Evolutionary conservation across 108 stramenopile species (phyloP), one percentile per base, ranked within the genome.

Genomic region (Stephanodiscus triporus): DNA sequence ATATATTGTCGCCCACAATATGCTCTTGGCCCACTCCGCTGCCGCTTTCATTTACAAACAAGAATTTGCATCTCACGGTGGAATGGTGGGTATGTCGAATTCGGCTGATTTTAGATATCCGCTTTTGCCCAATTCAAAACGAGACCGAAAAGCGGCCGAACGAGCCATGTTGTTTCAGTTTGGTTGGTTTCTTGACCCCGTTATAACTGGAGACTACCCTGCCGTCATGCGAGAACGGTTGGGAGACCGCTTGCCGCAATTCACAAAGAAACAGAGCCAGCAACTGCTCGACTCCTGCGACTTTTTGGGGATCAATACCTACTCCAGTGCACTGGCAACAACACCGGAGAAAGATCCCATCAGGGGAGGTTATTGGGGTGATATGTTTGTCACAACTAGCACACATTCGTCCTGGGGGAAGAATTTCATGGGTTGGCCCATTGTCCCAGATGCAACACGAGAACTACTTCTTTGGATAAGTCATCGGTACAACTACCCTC

Each of bases 281-380:
- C 63, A 74, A 27, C 43, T 98, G 20, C 63, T 66, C 38, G 90
- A 86, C 4, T 88, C 88, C 42, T 58, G 68, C 20, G 98, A 98
- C 68, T 97, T 97, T 75, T 79, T 98, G 42, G 98, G 98, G 0
- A 69, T 98, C 19, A 98, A 98, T 75, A 93, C 96, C 66, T 98
- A 97, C 81, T 89, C 90, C 7, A 81, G 84, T 5, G 42, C 81
- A 14, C 66, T 88, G 55, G 89, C 85, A 43, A 72, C 86, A 7
- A 63, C 56, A 42, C 90, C 88, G 1, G 42, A 19, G 4, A 17
- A 67, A 16, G 34, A 69, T 23, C 57, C 84, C 6, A 51, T 30
- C 14, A 85, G 80, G 37, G 81, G 66, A 19, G 87, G 86, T 4
- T 95, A 95, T 75, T 95, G 91, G 89, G 76, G 79, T 11, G 94